Base-by-base conservation (phyloP, 1,284 basidiomycete genomes). In the Tetrapyrgos nigripes region DNA sequence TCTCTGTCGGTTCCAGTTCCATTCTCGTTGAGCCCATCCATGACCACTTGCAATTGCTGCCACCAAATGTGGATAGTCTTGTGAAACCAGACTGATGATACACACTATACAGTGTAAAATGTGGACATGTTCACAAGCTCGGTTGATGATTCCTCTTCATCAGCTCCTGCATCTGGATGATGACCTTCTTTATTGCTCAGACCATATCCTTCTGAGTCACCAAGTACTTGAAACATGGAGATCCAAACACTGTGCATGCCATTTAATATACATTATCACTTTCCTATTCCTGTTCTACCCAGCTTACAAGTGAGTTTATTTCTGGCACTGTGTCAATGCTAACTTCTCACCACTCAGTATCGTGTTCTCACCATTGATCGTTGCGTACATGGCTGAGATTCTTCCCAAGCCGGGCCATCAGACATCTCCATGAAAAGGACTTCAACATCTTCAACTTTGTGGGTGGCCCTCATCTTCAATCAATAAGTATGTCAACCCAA, bases 401-500 rank as follows among this genome's bases (percentile, higher is more conserved):
- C 72, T 91, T 48, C 89, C 89, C 4, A 90, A 79, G n/a, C n/a
- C n/a, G n/a, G n/a, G n/a, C n/a, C n/a, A n/a, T n/a, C 3, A 90
- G 79, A 76, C 72, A 76, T 26, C 77, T 93, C 53, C 89, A 91
- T 67, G 89, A 91, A 45, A 92, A 92, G 79, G 91, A 90, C 55
- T 84, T 92, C 76, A 89, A 82, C 63, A 70, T 92, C 51, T 87
- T 89, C 77, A 86, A 83, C 75, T 85, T 90, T 89, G 65, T 87
- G 86, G 14, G 58, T 85, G 24, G 83, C 88, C 0, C 83, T 89
- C 62, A 85, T 88, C 62, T 91, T 92, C 79, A 93, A 92, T 72
- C 89, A 92, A 72, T 92, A 90, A n/a, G n/a, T n/a, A 91, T 68
- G 84, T 88, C 69, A 93, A 93, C 76, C 91, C 91, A 11, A 83